A percentile compares a stretch with the other conserved stretches of the same genome.
phyloP scores from a whole-genome alignment of 352 stramenopile species.

The Pythium phragmitis region DNA sequence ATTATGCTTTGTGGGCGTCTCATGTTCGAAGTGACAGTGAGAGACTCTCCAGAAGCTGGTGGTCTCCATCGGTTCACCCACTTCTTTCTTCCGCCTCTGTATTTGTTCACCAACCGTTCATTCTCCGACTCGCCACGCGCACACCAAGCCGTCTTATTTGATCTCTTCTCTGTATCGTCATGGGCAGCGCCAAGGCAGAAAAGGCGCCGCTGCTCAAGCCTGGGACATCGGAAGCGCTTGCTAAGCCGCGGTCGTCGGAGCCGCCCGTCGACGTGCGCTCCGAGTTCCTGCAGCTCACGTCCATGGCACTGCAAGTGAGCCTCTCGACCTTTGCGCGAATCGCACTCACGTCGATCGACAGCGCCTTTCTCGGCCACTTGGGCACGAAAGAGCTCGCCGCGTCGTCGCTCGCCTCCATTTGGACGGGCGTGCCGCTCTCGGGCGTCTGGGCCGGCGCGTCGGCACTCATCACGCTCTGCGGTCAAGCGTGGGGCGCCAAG shows the following conservation, averaged over 20 bases:
- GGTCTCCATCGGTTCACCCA: not conserved
- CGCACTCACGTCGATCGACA: conserved; percentile 75
- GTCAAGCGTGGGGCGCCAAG: conserved; percentile 69
- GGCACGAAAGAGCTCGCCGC: conserved; percentile 69
- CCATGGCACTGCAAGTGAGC: conserved; percentile 80
- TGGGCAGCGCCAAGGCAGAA: conserved; percentile 16
- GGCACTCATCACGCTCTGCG: conserved; percentile 75
- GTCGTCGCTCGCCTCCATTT: conserved; percentile 72
- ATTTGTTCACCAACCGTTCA: not conserved
- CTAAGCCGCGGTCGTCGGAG: conserved; percentile 29
- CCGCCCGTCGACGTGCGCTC: conserved; percentile 44
- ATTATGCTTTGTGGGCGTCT: conserved; percentile 6
- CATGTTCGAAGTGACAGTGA: not conserved
- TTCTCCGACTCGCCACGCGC: conserved; percentile 5
- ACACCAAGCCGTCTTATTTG: not conserved
- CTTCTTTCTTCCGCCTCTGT: not conserved
- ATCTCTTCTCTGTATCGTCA: not conserved
- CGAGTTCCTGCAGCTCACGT: conserved; percentile 67
- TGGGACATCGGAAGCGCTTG: not conserved
- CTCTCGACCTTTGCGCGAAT: conserved; percentile 77
- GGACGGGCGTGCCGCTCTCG: conserved; percentile 68
- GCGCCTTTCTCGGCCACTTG: conserved; percentile 73
- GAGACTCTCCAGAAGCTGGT: not conserved
- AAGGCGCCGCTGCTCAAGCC: conserved; percentile 26
- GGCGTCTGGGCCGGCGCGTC: conserved; percentile 70